These are phyloP conservation scores for Phycomyces nitens DNA, from an alignment of 192 early-diverging fungal species.

Conservation along the genomic window DNA sequence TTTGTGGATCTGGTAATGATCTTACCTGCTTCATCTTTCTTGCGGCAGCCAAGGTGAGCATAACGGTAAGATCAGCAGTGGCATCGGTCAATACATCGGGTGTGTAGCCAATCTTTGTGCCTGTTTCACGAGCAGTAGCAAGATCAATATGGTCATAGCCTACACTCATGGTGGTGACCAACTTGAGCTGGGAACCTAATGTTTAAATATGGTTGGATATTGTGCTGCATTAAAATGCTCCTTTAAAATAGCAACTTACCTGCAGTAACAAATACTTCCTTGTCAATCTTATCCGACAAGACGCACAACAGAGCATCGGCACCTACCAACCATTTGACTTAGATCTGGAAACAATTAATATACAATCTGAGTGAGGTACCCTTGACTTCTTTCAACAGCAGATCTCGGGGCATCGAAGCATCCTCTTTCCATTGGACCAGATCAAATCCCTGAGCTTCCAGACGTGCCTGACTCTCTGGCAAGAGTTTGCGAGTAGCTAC, in stretches of 20 bases:
- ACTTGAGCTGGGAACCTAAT: conserved; percentile 52
- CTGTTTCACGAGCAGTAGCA: conserved; percentile 42
- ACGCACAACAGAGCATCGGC: conserved; percentile 63
- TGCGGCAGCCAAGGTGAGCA: conserved; percentile 71
- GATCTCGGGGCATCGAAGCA: conserved; percentile 41
- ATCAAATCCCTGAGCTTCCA: conserved; percentile 35
- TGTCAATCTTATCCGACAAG: conserved; percentile 72
- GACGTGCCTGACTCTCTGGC: conserved; percentile 24
- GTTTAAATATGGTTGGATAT: not conserved
- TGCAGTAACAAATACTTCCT: conserved; percentile 62
- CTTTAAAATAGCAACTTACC: conserved; percentile 33
- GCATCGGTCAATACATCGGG: conserved; percentile 88
- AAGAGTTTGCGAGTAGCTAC: conserved; percentile 31
- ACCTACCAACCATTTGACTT: conserved; percentile 5
- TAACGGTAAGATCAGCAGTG: conserved; percentile 74
- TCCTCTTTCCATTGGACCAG: conserved; percentile 56
- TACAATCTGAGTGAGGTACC: too few species aligned
- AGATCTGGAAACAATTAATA: too few species aligned
- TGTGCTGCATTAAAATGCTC: not conserved
- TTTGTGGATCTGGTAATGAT: too few species aligned
- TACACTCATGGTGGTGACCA: conserved; percentile 76
- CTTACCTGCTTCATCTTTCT: conserved; percentile 62
- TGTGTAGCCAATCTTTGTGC: conserved; percentile 72
- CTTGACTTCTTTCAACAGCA: conserved; percentile 46
- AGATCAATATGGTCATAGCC: conserved; percentile 82